A percentile compares a stretch with the other conserved stretches of the same genome.
Evolutionary conservation across 306 rosid species (phyloP).

Genomic region (Prunus fruticosa): DNA sequence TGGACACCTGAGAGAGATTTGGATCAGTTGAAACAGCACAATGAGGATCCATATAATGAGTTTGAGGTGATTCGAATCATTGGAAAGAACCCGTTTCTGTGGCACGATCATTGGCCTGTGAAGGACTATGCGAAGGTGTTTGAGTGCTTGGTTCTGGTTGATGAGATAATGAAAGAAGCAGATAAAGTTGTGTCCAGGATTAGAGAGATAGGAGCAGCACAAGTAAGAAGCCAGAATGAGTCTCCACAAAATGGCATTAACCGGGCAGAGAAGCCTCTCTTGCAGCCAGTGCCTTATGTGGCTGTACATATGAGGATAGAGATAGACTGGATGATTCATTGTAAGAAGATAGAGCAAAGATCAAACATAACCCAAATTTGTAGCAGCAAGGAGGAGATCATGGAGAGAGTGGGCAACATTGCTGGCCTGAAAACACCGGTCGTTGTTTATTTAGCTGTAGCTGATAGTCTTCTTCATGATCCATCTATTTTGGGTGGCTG

Average conservation of each 20-base stretch:
- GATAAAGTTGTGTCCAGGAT: constrained; percentile 68
- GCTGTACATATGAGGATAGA: constrained; percentile 97
- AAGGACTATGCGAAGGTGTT: constrained; percentile 77
- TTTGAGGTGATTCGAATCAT: constrained; percentile 60
- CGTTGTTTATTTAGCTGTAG: constrained; percentile 74
- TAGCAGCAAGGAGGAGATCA: constrained; percentile 74
- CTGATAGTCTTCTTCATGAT: constrained; percentile 72
- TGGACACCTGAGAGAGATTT: constrained; percentile 84
- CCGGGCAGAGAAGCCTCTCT: neutral
- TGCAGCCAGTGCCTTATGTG: constrained; percentile 44
- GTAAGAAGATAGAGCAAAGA: constrained; percentile 73
- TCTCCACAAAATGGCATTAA: neutral
- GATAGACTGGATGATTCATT: constrained; percentile 95
- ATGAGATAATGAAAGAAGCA: constrained; percentile 62
- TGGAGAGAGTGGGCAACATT: constrained; percentile 62
- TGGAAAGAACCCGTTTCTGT: constrained; percentile 87
- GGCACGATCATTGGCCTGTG: constrained; percentile 98
- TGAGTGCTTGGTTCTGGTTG: constrained; percentile 76
- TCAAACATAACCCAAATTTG: constrained; percentile 63
- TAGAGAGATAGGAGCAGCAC: constrained; percentile 45
- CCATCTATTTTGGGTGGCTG: constrained; percentile 62
- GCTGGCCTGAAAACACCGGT: constrained; percentile 41
- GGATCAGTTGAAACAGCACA: constrained; percentile 57
- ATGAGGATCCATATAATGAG: constrained; percentile 41
- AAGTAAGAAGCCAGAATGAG: constrained; percentile 21